Percentiles rank a stretch among this genome's conserved stretches.
These are phyloP conservation scores for Dryas alaskensis DNA, from an alignment of 306 rosid species.

Conservation along the genomic window DNA sequence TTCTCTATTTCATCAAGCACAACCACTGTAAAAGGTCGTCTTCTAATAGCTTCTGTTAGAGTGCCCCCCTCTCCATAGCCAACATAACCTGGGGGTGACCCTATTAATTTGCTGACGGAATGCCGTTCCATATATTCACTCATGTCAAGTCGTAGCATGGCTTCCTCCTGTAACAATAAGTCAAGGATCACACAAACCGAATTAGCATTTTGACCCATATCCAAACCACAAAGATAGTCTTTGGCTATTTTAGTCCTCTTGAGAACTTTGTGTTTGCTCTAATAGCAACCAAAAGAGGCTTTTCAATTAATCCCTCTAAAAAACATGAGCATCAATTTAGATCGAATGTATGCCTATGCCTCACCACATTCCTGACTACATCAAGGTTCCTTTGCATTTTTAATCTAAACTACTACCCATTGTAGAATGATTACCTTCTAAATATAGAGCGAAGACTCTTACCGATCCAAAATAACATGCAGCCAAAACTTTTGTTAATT, in stretches of 20 bases:
- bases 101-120: constrained; percentile 86
- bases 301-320: not conserved
- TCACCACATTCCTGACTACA: not conserved
- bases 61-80: constrained; percentile 89
- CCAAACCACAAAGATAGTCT: not conserved
- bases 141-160: constrained; percentile 85
- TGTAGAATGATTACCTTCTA: not conserved
- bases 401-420: not conserved
- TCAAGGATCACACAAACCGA: constrained; percentile 17
- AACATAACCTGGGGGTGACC: constrained; percentile 92
- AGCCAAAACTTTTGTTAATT: constrained; percentile 73
- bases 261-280: no score
- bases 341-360: not conserved
- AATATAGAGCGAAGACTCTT: constrained; percentile 35
- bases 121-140: constrained; percentile 98
- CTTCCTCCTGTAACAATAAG: constrained; percentile 54
- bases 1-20: constrained; percentile 93
- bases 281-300: no score
- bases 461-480: constrained; percentile 81
- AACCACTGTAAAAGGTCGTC: constrained; percentile 71
- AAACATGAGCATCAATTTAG: not conserved
- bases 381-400: constrained; percentile 5
- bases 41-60: constrained; percentile 87
- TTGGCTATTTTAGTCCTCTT: no score
- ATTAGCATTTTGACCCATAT: not conserved